These are phyloP conservation scores for Chenopodium quinoa DNA, from an alignment of 148 eudicot species.

Conservation along the genomic window DNA sequence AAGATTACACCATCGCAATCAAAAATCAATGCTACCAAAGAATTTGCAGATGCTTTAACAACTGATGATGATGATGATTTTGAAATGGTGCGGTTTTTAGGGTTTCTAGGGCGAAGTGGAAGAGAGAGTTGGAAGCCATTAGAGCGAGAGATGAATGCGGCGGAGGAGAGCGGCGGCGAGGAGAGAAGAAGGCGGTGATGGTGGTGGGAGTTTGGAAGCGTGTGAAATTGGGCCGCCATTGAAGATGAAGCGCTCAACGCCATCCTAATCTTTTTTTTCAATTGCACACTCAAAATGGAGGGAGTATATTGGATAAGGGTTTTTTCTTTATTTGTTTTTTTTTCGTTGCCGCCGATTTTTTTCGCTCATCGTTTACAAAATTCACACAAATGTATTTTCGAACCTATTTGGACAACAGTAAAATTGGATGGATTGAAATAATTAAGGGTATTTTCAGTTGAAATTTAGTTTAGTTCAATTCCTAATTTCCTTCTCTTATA, in stretches of 20 bases:
- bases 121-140: slow-evolving; percentile 21
- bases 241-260: slow-evolving; percentile 27
- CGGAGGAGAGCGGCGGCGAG: neutral
- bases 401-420: too few species aligned
- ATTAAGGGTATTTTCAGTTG: too few species aligned
- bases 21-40: slow-evolving; percentile 71
- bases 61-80: neutral
- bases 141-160: slow-evolving; percentile 13
- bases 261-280: slow-evolving; percentile 22
- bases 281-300: neutral
- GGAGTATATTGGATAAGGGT: neutral
- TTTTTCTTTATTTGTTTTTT: neutral
- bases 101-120: slow-evolving; percentile 16
- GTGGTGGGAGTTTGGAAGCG: neutral
- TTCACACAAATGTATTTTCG: too few species aligned
- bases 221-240: neutral
- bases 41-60: slow-evolving; percentile 37
- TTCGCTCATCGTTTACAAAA: neutral
- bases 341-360: neutral
- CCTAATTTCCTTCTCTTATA: too few species aligned
- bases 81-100: neutral
- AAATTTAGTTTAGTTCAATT: too few species aligned
- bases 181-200: neutral
- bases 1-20: slow-evolving; percentile 95
- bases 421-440: too few species aligned